Base-by-base conservation (phyloP, 805 yeast species). In the Jamesozyma jinghongensis region DNA sequence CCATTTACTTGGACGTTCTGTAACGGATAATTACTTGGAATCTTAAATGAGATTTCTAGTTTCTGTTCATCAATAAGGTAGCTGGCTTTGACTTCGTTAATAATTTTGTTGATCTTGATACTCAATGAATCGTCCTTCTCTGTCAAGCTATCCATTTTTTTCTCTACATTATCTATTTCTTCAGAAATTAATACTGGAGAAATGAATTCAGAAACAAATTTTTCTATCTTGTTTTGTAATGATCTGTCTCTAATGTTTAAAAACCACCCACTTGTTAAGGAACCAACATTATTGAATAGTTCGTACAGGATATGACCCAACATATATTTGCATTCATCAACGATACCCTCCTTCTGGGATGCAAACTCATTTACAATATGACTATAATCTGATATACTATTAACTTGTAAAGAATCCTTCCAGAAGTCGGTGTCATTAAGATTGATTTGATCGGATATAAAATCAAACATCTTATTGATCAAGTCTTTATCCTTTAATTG, bases 31-130 rank as follows among this genome's bases (percentile, higher is more conserved):
- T 76, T 72, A 0, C 67, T 53, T 0, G 97, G 97, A 6, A 90
- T 63, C 34, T 70, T 70, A 45, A 90, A 77, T 0, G 78, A 73
- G 66, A 94, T 74, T 51, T 85, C 95, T 72, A 88, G 70, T 19
- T 74, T 75, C 53, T 87, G 94, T 41, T 88, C 97, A 59, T 88
- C 97, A 42, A 88, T 84, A 35, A 77, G 67, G 57, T 84, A 87
- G 1, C 71, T 65, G 1, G 86, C 80, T 46, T 73, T 79, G 44
- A 88, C 75, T 56, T 86, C 95, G 47, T 76, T 74, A 2, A 76
- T 66, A 3, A 70, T 66, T 40, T 66, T 69, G 54, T 79, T 81
- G 26, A 85, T 69, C 56, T 75, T 81, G 37, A 86, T 73, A 1
- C 72, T 70, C 42, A 74, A 47, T 20, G 67, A 65, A 39, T 66